Base-by-base conservation (phyloP, 768 basidiomycete species). In the Serendipita sp. region DNA sequence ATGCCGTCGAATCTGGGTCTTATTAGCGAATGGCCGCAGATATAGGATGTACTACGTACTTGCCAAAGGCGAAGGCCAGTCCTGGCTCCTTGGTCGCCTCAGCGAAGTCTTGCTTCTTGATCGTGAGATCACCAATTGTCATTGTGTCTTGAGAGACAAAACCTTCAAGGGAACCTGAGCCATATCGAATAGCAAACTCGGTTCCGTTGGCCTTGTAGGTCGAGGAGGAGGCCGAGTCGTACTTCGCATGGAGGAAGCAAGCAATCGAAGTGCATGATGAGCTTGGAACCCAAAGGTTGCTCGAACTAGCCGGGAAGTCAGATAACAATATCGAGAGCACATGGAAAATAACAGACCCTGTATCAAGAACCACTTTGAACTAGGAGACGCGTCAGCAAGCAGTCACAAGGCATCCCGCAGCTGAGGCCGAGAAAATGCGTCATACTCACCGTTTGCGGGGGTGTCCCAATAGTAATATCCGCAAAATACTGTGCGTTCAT, bases 401-500 rank as follows among this genome's bases (percentile, higher is more conserved):
- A 44, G n/a, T 58, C 24, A n/a, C 46, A 51, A 48, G 38, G 62
- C 32, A 46, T 8, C 16, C 11, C 45, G 45, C 48, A n/a, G 48
- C 30, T 51, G 13, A 7, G 41, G 41, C 41, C 41, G 41, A 5
- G 5, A 44, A n/a, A 3, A 32, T 51, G 15, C 41, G 63, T 2
- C 62, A 11, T 56, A 76, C 85, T 72, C 73, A 88, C 87, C 2
- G 71, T 76, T 75, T 98, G 95, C 41, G 92, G 81, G 24, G 95
- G 95, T 0, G 78, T 81, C 15, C 95, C 95, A 64, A 97, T 73
- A 1, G 78, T 72, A 66, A 98, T 95, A 67, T 92, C 88, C 18
- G 92, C 81, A 73, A 82, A 99, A 76, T 99, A 98, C 74, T 99
- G 94, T 41, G 96, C 94, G 73, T 98, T 98, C 85, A 94, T 85